Percentiles rank a stretch among this genome's conserved stretches.
Evolutionary conservation across 805 yeast genomes (phyloP).

Genomic region (Kregervanrija fluxuum): DNA sequence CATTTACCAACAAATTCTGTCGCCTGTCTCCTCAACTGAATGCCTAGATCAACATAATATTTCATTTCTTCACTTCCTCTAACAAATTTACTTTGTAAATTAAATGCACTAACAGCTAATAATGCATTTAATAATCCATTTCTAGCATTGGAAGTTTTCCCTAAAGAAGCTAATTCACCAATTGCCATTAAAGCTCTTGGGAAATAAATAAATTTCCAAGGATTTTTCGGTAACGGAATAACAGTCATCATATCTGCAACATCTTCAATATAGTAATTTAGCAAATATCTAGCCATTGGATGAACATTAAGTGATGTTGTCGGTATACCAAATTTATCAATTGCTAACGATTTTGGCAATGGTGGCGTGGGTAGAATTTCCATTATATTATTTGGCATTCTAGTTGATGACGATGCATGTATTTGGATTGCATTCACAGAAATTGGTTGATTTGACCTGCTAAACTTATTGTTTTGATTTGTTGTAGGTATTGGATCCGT

Average conservation of each 20-base stretch:
- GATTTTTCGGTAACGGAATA: slow-evolving; percentile 62
- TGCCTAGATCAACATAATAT: slow-evolving; percentile 65
- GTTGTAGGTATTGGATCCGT: slow-evolving; percentile 8
- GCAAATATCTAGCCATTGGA: slow-evolving; percentile 64
- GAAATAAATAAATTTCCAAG: slow-evolving; percentile 83
- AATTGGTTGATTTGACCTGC: slow-evolving; percentile 10
- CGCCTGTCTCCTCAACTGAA: slow-evolving; percentile 69
- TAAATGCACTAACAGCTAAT: slow-evolving; percentile 76
- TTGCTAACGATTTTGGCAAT: slow-evolving; percentile 36
- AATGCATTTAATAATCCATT: slow-evolving; percentile 73
- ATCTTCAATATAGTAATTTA: slow-evolving; percentile 64
- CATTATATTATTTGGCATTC: slow-evolving; percentile 52
- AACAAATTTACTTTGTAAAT: slow-evolving; percentile 64
- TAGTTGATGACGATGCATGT: slow-evolving; percentile 29
- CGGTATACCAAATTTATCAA: slow-evolving; percentile 40
- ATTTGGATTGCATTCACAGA: slow-evolving; percentile 25
- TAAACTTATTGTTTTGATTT: slow-evolving; percentile 12
- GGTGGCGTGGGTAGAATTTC: slow-evolving; percentile 37
- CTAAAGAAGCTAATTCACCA: slow-evolving; percentile 72
- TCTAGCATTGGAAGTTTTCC: slow-evolving; percentile 67
- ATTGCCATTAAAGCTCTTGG: slow-evolving; percentile 78
- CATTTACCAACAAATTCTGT: slow-evolving; percentile 57
- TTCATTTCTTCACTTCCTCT: slow-evolving; percentile 63
- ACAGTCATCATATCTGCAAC: slow-evolving; percentile 74
- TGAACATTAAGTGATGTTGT: slow-evolving; percentile 55